These are phyloP conservation scores for Cnidoscolus chayamansa DNA, from an alignment of 441 rosid genomes.

Conservation along the genomic window DNA sequence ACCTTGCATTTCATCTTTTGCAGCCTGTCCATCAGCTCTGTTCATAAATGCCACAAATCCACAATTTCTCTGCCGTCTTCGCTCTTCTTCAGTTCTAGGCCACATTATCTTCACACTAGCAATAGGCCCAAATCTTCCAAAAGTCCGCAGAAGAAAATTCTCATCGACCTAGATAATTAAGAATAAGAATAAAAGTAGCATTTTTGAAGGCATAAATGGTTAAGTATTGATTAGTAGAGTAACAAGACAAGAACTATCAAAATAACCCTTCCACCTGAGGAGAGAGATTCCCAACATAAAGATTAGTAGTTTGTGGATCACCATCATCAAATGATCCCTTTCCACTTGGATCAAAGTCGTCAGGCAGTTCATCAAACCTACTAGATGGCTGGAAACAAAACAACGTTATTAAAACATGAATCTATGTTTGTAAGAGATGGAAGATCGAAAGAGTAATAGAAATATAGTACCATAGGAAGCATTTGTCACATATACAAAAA, in stretches of 20 bases:
- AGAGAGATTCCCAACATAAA: slow-evolving; percentile 96
- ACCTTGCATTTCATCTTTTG: slow-evolving; percentile 99
- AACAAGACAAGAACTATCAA: neutral
- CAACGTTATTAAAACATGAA: slow-evolving; percentile 8
- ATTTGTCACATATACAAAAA: neutral
- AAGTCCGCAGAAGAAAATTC: slow-evolving; percentile 94
- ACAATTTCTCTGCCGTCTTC: slow-evolving; percentile 88
- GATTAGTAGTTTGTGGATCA: slow-evolving; percentile 97
- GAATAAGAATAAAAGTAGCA: slow-evolving; percentile 14
- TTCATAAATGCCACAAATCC: slow-evolving; percentile 99
- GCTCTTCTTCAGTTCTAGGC: slow-evolving; percentile 99
- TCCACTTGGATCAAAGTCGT: slow-evolving; percentile 98
- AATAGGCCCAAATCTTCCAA: slow-evolving; percentile 99
- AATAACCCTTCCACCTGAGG: slow-evolving; percentile 61
- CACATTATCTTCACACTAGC: slow-evolving; percentile 99
- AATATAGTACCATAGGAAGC: neutral
- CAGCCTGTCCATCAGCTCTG: slow-evolving; percentile 98
- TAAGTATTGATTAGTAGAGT: too few relatives aligned
- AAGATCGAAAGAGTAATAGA: neutral
- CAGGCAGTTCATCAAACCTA: slow-evolving; percentile 93
- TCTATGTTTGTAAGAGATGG: slow-evolving; percentile 3
- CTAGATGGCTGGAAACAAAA: slow-evolving; percentile 68
- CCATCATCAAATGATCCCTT: slow-evolving; percentile 98
- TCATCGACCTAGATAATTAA: slow-evolving; percentile 76
- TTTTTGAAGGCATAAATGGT: neutral